Evolutionary conservation across 805 yeast genomes (phyloP).

Genomic region (Ogataea allantospora): DNA sequence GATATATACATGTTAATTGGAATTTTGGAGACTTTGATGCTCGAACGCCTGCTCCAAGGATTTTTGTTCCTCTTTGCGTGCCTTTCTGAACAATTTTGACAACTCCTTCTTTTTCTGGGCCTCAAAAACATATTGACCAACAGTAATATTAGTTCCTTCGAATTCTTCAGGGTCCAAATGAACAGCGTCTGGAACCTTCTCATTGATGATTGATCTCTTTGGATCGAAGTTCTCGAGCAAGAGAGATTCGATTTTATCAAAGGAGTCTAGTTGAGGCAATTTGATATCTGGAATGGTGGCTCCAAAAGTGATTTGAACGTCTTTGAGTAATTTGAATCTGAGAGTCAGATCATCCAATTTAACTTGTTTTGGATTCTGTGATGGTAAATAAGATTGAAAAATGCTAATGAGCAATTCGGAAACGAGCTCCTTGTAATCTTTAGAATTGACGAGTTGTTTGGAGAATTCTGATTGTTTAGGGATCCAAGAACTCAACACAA

Average conservation of each 20-base stretch:
- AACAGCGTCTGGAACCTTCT: conserved; percentile 70
- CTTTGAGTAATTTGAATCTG: conserved; percentile 50
- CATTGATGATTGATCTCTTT: conserved; percentile 44
- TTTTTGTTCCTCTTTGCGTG: conserved; percentile 26
- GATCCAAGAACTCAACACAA: conserved; percentile 32
- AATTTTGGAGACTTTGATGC: conserved; percentile 5
- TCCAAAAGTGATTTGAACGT: conserved; percentile 47
- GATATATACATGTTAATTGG: conserved; percentile 16
- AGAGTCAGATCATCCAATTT: conserved; percentile 41
- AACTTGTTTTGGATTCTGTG: not conserved
- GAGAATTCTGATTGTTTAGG: conserved; percentile 25
- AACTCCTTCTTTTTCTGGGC: conserved; percentile 44
- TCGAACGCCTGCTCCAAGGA: conserved; percentile 3
- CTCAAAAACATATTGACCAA: conserved; percentile 50
- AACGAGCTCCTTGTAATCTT: conserved; percentile 16
- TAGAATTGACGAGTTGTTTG: conserved; percentile 7
- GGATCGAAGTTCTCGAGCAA: conserved; percentile 39
- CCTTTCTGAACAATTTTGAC: conserved; percentile 42
- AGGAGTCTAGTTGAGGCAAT: conserved; percentile 41
- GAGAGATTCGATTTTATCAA: conserved; percentile 39
- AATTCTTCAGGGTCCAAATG: conserved; percentile 56
- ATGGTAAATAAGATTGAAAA: conserved; percentile 13
- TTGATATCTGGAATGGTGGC: conserved; percentile 52
- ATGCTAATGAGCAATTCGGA: conserved; percentile 17
- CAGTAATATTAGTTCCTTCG: conserved; percentile 54